phyloP scores from a whole-genome alignment of 1,139 yeast species.

The Kurtzmaniella quercitrusa region DNA sequence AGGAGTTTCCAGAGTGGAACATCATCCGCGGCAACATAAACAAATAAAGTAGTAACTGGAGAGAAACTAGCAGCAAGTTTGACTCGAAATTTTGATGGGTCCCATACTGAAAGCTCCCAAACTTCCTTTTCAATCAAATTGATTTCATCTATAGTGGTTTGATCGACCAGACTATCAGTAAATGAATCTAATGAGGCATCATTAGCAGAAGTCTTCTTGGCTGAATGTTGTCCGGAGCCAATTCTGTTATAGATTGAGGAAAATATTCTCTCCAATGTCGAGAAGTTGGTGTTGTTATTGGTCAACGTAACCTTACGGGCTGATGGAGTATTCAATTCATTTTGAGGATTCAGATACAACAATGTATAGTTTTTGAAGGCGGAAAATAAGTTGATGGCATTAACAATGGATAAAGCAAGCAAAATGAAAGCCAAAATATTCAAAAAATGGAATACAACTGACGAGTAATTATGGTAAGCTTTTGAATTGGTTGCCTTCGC shows the following conservation, averaged over 20 bases:
- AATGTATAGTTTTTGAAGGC: conserved; percentile 38
- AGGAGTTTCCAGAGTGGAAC: conserved; percentile 37
- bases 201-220: background rate
- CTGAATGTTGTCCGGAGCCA: background rate
- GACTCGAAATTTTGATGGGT: conserved; percentile 51
- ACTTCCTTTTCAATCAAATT: conserved; percentile 22
- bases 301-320: conserved; percentile 22
- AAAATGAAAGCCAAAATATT: conserved; percentile 8
- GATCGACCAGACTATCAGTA: conserved; percentile 10
- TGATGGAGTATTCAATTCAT: conserved; percentile 36
- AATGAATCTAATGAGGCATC: background rate
- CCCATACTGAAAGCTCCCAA: conserved; percentile 60
- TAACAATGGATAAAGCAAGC: conserved; percentile 21
- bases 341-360: conserved; percentile 22
- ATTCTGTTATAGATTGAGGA: conserved; percentile 8
- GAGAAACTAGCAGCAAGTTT: conserved; percentile 50
- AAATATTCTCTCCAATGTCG: conserved; percentile 11
- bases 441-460: conserved; percentile 1
- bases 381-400: conserved; percentile 27
- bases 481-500: conserved; percentile 9
- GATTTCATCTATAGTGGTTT: conserved; percentile 17
- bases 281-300: conserved; percentile 13
- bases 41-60: conserved; percentile 45
- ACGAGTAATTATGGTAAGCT: conserved; percentile 1
- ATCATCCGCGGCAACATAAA: conserved; percentile 29